Conservation (phyloP, 768 basidiomycete genomes). For the Phylloporus scabripes region DNA sequence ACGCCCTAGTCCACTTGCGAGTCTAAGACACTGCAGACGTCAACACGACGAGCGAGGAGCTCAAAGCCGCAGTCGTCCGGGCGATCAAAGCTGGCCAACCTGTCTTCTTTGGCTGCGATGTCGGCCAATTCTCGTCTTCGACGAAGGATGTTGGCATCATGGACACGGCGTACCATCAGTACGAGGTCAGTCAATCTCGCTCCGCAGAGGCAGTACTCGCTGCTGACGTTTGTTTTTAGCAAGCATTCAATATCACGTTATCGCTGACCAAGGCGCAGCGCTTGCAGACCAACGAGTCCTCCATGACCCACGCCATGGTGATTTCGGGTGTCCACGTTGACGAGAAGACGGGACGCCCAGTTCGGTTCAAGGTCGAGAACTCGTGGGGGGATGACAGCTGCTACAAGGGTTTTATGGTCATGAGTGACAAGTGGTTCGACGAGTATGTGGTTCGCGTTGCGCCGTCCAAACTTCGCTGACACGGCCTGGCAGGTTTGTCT, state of each 20-base stretch:
- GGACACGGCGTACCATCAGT: conserved; percentile 80
- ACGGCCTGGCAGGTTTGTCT: conserved; percentile 61
- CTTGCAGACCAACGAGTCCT: conserved; percentile 72
- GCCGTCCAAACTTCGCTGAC: not conserved
- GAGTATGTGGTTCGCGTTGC: conserved; percentile 47
- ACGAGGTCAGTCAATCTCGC: conserved; percentile 46
- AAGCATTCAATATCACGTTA: conserved; percentile 77
- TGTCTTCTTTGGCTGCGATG: conserved; percentile 96
- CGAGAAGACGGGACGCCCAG: conserved; percentile 54
- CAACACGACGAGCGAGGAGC: conserved; percentile 75
- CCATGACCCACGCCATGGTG: conserved; percentile 90
- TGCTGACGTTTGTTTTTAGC: conserved; percentile 35
- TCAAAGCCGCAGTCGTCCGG: conserved; percentile 81
- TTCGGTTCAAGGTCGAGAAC: conserved; percentile 97
- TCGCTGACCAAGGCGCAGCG: conserved; percentile 83
- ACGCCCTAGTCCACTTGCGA: not conserved
- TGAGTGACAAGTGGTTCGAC: conserved; percentile 91
- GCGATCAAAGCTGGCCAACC: conserved; percentile 83
- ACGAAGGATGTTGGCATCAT: conserved; percentile 61
- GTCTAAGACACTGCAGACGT: conserved; percentile 51
- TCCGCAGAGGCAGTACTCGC: not conserved
- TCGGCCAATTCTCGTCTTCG: conserved; percentile 77
- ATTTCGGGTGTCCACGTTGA: conserved; percentile 92
- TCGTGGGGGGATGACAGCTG: conserved; percentile 80
- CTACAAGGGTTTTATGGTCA: conserved; percentile 85